A percentile compares a stretch with the other conserved stretches of the same genome.
Conservation (phyloP, 2,329 filamentous ascomycete species). For the Calonectria pteridis region DNA sequence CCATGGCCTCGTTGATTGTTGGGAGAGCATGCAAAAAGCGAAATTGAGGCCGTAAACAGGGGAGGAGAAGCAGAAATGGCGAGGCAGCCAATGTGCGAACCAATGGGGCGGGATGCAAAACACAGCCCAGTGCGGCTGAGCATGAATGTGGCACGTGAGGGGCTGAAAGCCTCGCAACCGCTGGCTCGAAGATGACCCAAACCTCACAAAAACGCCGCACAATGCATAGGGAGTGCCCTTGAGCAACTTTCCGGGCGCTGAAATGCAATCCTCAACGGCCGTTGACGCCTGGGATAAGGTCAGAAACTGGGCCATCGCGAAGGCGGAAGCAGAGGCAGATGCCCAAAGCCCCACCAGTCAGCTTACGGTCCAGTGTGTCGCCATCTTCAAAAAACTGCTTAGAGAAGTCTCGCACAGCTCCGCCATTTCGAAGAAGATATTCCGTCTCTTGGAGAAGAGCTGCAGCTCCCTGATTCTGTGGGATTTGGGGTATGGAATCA, state of each 20-base stretch:
- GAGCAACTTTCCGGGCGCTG: neutral
- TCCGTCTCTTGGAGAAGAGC: neutral
- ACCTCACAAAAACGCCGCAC: neutral
- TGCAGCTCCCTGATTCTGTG: neutral
- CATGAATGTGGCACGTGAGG: neutral
- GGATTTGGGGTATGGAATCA: neutral
- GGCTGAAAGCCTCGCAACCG: neutral
- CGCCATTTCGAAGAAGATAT: neutral
- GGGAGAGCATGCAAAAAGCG: neutral
- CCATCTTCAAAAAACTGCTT: neutral
- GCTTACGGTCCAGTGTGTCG: neutral
- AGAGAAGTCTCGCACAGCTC: neutral
- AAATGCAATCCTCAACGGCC: neutral
- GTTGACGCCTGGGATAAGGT: neutral
- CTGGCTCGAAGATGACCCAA: neutral
- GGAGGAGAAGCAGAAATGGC: neutral
- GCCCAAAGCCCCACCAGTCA: neutral
- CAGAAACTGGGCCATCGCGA: neutral
- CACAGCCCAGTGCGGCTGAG: neutral
- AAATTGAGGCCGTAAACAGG: neutral
- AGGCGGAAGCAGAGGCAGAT: neutral
- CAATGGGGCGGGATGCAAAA: neutral
- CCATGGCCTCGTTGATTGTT: neutral
- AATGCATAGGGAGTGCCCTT: neutral
- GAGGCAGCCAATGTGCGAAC: neutral